phyloP scores from a whole-genome alignment of 352 stramenopile genomes.

The Pythium dissotocum region DNA sequence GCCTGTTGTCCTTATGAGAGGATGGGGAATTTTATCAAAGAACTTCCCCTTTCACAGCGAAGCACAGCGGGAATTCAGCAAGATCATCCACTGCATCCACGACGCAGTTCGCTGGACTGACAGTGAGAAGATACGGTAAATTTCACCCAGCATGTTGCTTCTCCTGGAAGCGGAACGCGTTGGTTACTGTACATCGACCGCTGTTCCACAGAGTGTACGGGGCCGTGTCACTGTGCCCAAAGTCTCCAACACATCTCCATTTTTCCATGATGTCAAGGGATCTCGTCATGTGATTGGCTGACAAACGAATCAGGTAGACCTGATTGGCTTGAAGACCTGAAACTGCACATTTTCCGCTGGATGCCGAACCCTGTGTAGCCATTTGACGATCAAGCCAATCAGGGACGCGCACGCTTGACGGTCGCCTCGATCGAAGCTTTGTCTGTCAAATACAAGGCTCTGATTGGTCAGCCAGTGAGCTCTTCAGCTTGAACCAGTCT shows the following conservation, averaged over 20 bases:
- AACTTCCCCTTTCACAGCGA: too few relatives aligned
- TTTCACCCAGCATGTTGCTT: background rate
- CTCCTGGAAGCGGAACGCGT: constrained; percentile 1
- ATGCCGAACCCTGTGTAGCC: background rate
- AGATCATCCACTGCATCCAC: background rate
- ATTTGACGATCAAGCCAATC: background rate
- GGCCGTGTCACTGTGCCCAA: background rate
- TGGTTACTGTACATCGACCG: background rate
- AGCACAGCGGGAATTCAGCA: background rate
- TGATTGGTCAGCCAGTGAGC: background rate
- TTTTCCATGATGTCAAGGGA: background rate
- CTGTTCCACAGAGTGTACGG: background rate
- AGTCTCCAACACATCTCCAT: background rate
- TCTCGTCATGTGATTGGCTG: background rate
- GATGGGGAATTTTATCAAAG: too few relatives aligned
- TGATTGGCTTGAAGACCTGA: background rate
- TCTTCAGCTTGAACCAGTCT: background rate
- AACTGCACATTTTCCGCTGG: background rate
- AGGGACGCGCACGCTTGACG: background rate
- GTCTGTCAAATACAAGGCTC: background rate
- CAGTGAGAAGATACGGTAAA: background rate
- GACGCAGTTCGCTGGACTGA: background rate
- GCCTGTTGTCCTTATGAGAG: background rate
- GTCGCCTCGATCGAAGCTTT: background rate
- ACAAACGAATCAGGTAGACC: background rate